Percentiles rank a stretch among this genome's conserved stretches.
Evolutionary conservation across 2,329 filamentous ascomycete species (phyloP).

Genomic region (Alternaria viburni): DNA sequence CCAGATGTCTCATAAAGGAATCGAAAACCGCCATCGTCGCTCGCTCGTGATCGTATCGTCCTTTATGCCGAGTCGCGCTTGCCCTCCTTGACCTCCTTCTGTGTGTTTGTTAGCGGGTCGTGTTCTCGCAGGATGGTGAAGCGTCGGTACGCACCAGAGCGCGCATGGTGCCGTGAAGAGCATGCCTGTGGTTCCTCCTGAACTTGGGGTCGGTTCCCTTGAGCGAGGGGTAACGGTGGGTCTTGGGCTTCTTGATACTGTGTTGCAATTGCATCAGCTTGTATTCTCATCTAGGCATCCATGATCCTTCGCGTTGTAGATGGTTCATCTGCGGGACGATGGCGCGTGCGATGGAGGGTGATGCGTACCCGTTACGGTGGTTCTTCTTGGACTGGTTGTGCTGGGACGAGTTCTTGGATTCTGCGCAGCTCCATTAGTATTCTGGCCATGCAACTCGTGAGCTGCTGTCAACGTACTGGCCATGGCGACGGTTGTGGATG

Average conservation of each 20-base stretch:
- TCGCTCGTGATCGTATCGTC: slow-evolving; percentile 39
- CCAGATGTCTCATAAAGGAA: slow-evolving; percentile 50
- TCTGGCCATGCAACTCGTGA: not conserved
- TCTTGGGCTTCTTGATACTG: slow-evolving; percentile 99
- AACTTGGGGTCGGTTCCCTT: slow-evolving; percentile 99
- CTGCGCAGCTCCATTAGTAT: slow-evolving; percentile 56
- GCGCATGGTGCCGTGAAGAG: slow-evolving; percentile 98
- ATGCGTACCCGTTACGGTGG: slow-evolving; percentile 94
- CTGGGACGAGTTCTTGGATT: slow-evolving; percentile 99
- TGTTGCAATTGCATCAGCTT: slow-evolving; percentile 26
- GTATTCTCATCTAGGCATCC: slow-evolving; percentile 5
- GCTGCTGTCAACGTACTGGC: slow-evolving; percentile 64
- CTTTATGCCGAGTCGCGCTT: slow-evolving; percentile 85
- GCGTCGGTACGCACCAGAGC: slow-evolving; percentile 76
- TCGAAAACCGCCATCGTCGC: slow-evolving; percentile 44
- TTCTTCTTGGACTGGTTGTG: slow-evolving; percentile 99
- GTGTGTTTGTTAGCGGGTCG: slow-evolving; percentile 44
- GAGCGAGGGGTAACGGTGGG: slow-evolving; percentile 96
- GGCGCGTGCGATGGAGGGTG: slow-evolving; percentile 19
- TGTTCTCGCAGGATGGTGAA: not conserved
- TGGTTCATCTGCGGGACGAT: not conserved
- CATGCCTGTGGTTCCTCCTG: slow-evolving; percentile 99
- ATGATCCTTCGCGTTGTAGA: not conserved
- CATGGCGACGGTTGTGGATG: slow-evolving; percentile 63
- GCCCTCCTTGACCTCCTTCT: slow-evolving; percentile 98